Evolutionary conservation across 176 grass and related monocot species (phyloP).

Genomic region (Oryza meyeriana): DNA sequence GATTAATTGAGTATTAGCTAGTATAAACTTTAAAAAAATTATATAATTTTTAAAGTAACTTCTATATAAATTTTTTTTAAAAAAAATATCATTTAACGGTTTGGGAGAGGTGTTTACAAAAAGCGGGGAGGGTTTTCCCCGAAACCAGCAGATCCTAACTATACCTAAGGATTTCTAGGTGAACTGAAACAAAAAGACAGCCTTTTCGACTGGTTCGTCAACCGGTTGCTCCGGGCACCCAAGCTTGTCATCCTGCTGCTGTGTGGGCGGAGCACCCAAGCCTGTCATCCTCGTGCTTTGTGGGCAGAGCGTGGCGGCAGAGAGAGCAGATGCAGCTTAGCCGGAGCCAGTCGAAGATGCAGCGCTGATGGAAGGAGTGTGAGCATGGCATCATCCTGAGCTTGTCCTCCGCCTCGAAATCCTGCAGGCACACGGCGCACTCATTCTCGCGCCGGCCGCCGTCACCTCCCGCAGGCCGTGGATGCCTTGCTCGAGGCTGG

Average conservation of each 20-base stretch:
- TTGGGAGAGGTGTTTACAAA: too few relatives aligned
- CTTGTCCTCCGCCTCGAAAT: background rate
- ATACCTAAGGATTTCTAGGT: background rate
- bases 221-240: background rate
- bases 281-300: background rate
- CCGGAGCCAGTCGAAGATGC: constrained; percentile 11
- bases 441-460: background rate
- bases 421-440: background rate
- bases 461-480: too few relatives aligned
- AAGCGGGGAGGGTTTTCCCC: too few relatives aligned
- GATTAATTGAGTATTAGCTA: too few relatives aligned
- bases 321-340: background rate
- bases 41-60: too few relatives aligned
- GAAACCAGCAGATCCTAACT: too few relatives aligned
- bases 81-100: too few relatives aligned
- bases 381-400: constrained; percentile 12
- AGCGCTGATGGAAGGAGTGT: background rate
- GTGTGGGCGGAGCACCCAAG: background rate
- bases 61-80: too few relatives aligned
- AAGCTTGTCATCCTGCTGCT: too few relatives aligned
- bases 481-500: too few relatives aligned
- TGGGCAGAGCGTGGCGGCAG: background rate
- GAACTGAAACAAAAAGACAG: background rate
- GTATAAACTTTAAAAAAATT: too few relatives aligned
- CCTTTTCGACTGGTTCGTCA: background rate